A percentile compares a stretch with the other conserved stretches of the same genome.
Conservation (phyloP, 805 yeast genomes). For the Clavispora fructus region DNA sequence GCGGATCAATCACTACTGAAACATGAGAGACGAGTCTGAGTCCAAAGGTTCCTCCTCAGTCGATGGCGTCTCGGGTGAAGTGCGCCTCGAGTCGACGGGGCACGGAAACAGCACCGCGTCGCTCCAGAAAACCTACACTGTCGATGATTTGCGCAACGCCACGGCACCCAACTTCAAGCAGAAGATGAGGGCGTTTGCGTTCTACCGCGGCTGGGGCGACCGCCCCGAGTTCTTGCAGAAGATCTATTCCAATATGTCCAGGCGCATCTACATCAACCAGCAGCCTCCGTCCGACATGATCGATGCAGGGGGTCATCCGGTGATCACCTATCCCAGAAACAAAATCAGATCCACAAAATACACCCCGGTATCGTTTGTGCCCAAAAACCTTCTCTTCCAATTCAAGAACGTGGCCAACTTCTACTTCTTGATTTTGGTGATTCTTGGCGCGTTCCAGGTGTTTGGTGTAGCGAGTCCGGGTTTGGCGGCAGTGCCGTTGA, state of each 20-base stretch:
- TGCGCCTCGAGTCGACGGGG: neutral
- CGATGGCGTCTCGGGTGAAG: neutral
- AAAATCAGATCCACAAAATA: constrained; percentile 94
- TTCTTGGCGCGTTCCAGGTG: constrained; percentile 71
- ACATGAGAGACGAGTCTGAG: constrained; percentile 1
- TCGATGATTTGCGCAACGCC: constrained; percentile 9
- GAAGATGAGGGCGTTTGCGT: constrained; percentile 12
- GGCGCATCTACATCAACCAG: constrained; percentile 46
- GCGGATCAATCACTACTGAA: neutral
- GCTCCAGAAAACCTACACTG: constrained; percentile 3
- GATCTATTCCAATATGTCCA: constrained; percentile 32
- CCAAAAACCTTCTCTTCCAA: constrained; percentile 76
- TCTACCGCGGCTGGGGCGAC: constrained; percentile 16
- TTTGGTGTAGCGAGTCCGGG: constrained; percentile 82
- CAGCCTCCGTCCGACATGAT: constrained; percentile 41
- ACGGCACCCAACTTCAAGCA: constrained; percentile 8
- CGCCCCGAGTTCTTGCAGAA: constrained; percentile 33
- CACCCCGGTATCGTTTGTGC: constrained; percentile 83
- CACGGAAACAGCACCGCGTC: neutral
- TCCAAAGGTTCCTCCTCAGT: neutral
- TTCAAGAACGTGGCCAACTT: constrained; percentile 78
- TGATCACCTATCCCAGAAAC: constrained; percentile 68
- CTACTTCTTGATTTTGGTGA: constrained; percentile 73
- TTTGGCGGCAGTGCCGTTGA: constrained; percentile 68
- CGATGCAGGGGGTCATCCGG: constrained; percentile 55